These are phyloP conservation scores for Syncephalastrum sp. DNA, from an alignment of 371 early-diverging fungal genomes.

Conservation along the genomic window DNA sequence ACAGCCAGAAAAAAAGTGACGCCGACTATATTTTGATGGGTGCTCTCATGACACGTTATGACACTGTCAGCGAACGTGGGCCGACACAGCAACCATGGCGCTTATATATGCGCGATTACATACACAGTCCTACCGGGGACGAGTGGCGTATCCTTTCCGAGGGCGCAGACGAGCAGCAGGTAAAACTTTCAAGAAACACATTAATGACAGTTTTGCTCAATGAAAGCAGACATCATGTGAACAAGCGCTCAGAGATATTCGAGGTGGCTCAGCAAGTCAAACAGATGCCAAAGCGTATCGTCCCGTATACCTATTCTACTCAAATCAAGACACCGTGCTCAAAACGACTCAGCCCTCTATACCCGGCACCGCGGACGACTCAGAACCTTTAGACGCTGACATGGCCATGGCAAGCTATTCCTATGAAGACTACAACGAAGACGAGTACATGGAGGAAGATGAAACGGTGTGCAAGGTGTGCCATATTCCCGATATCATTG, in stretches of 20 bases:
- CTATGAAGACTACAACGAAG: slow-evolving; percentile 5
- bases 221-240: no score
- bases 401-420: slow-evolving; percentile 41
- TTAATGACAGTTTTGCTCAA: no score
- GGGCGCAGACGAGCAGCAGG: slow-evolving; percentile 4
- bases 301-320: slow-evolving; percentile 45
- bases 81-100: slow-evolving; percentile 24
- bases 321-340: slow-evolving; percentile 21
- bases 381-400: slow-evolving; percentile 2
- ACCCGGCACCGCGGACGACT: neutral
- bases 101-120: slow-evolving; percentile 41
- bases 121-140: slow-evolving; percentile 22
- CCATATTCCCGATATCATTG: slow-evolving; percentile 30
- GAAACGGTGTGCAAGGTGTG: slow-evolving; percentile 34
- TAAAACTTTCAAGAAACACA: slow-evolving; percentile 5
- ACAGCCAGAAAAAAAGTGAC: slow-evolving; percentile 7
- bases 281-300: slow-evolving; percentile 20
- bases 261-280: no score
- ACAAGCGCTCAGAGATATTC: no score
- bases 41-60: slow-evolving; percentile 34
- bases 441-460: slow-evolving; percentile 21
- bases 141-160: slow-evolving; percentile 34
- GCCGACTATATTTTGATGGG: slow-evolving; percentile 38
- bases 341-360: neutral
- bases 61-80: slow-evolving; percentile 13